A percentile compares a stretch with the other conserved stretches of the same genome.
Evolutionary conservation across 345 rosid genomes (phyloP).

Genomic region (Rhodomyrtus tomentosa): DNA sequence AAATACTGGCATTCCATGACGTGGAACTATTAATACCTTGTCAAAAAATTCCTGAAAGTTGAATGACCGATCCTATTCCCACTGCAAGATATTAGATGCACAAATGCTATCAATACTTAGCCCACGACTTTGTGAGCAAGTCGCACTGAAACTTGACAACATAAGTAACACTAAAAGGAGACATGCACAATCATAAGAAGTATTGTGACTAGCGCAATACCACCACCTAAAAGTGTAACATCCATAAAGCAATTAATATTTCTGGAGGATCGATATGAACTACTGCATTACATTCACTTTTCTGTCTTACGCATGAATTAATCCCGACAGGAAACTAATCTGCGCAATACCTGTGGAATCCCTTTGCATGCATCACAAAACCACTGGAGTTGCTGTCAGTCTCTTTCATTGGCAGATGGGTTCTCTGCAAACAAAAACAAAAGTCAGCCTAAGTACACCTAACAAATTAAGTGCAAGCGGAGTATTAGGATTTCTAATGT

Average conservation of each 20-base stretch:
- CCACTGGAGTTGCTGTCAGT: conserved; percentile 63
- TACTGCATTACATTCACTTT: neutral
- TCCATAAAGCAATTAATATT: neutral
- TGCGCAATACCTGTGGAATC: conserved; percentile 61
- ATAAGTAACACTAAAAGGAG: neutral
- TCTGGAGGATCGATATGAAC: neutral
- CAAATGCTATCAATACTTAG: neutral
- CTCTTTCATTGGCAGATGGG: conserved; percentile 66
- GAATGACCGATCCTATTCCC: neutral
- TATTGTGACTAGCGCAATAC: neutral
- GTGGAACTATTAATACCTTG: neutral
- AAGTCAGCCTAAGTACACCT: neutral
- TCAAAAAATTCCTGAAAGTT: neutral
- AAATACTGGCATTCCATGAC: neutral
- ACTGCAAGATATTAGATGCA: neutral
- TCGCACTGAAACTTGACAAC: neutral
- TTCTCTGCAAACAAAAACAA: conserved; percentile 40
- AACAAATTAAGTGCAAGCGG: neutral
- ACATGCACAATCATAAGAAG: neutral
- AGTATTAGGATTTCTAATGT: neutral
- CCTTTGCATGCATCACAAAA: conserved; percentile 98
- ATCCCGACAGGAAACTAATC: neutral
- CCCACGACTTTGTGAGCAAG: neutral
- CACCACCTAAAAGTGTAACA: neutral
- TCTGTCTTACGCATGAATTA: neutral